phyloP scores from a whole-genome alignment of 192 early-diverging fungal genomes.

The Ambispora gerdemannii region DNA sequence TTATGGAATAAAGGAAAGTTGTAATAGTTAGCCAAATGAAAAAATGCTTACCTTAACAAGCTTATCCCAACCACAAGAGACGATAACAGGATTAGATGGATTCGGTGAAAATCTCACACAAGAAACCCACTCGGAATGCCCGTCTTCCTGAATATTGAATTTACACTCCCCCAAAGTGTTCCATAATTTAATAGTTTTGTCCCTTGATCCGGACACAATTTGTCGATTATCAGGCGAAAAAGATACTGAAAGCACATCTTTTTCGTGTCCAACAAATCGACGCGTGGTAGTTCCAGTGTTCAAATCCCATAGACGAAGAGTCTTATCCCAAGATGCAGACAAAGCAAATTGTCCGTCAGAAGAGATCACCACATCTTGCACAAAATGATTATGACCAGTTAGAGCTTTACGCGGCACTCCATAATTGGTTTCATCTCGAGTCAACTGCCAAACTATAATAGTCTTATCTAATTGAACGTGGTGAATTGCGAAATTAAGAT shows the following conservation, averaged over 20 bases:
- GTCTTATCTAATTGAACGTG: slow-evolving; percentile 82
- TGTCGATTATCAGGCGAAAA: slow-evolving; percentile 99
- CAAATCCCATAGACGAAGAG: slow-evolving; percentile 98
- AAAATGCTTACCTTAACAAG: slow-evolving; percentile 86
- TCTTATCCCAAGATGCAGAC: slow-evolving; percentile 99
- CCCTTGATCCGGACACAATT: slow-evolving; percentile 97
- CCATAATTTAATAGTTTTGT: slow-evolving; percentile 99
- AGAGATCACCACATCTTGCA: slow-evolving; percentile 97
- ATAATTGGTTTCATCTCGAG: slow-evolving; percentile 90
- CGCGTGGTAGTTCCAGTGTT: slow-evolving; percentile 93
- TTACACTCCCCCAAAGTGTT: slow-evolving; percentile 99
- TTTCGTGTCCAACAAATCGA: slow-evolving; percentile 95
- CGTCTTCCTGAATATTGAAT: slow-evolving; percentile 95
- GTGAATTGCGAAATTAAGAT: not conserved
- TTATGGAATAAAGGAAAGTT: slow-evolving; percentile 30
- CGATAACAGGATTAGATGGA: slow-evolving; percentile 95
- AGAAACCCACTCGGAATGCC: slow-evolving; percentile 98
- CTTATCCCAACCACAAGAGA: slow-evolving; percentile 99
- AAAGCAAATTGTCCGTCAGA: slow-evolving; percentile 98
- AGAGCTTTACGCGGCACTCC: slow-evolving; percentile 88
- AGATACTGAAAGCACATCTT: slow-evolving; percentile 97
- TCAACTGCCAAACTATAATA: slow-evolving; percentile 96
- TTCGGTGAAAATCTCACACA: slow-evolving; percentile 99
- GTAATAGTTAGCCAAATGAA: slow-evolving; percentile 20
- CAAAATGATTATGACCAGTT: slow-evolving; percentile 98